Conservation (phyloP, 352 stramenopile genomes). For the Globisporangium uncinulatum region DNA sequence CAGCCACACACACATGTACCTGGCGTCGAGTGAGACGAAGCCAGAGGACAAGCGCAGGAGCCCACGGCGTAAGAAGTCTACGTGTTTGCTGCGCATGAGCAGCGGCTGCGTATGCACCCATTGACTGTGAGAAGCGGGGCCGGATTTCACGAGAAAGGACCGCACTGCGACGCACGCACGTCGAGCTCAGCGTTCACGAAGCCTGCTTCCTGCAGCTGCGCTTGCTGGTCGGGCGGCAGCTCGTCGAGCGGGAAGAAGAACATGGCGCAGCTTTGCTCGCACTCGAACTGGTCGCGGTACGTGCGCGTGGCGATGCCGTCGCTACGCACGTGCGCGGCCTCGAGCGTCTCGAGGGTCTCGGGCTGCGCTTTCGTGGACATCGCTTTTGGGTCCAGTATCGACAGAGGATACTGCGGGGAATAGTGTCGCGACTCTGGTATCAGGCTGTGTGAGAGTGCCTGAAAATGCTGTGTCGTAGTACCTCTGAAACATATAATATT, state of each 20-base stretch:
- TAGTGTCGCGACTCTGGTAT: too few species aligned
- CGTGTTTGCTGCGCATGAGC: conserved; percentile 85
- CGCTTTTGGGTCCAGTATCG: too few species aligned
- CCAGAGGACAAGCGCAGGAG: conserved; percentile 60
- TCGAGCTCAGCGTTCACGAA: conserved; percentile 70
- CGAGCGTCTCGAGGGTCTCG: conserved; percentile 17
- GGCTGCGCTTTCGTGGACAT: too few species aligned
- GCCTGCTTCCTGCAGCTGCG: conserved; percentile 79
- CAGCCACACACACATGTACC: conserved; percentile 12
- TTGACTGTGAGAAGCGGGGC: not conserved
- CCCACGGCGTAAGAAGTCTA: conserved; percentile 65
- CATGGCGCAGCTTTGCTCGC: conserved; percentile 85
- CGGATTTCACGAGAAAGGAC: not conserved
- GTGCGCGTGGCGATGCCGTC: conserved; percentile 50
- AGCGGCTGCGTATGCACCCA: conserved; percentile 22
- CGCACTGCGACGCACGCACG: conserved; percentile 4
- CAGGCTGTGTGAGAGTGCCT: too few species aligned
- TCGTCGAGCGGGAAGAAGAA: conserved; percentile 89
- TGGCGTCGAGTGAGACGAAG: conserved; percentile 92
- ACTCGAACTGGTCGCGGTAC: conserved; percentile 75
- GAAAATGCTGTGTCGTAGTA: too few species aligned
- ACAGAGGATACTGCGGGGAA: too few species aligned
- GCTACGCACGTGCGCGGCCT: conserved; percentile 47
- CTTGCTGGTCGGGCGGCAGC: conserved; percentile 67
- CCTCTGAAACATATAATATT: too few species aligned